Conservation (phyloP, 768 basidiomycete species). For the Tricholoma furcatifolium region DNA sequence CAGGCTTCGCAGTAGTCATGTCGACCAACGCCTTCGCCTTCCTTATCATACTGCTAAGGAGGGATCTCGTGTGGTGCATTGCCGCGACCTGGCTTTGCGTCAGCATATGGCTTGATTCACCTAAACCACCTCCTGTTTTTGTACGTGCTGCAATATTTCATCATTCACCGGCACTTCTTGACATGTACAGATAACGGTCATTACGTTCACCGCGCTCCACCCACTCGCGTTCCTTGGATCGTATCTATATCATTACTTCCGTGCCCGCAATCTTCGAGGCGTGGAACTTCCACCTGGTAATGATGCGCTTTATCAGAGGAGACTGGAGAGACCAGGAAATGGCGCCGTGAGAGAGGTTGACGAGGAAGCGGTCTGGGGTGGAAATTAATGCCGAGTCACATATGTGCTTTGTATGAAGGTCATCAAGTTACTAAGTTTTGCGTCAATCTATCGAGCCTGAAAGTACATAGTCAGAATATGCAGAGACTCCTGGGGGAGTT, state of each 20-base stretch:
- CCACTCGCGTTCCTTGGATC: slow-evolving; percentile 57
- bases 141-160: slow-evolving; percentile 37
- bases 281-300: slow-evolving; percentile 24
- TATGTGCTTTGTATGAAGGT: background rate
- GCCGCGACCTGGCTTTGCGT: slow-evolving; percentile 75
- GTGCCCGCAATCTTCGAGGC: slow-evolving; percentile 6
- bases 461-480: too few species aligned
- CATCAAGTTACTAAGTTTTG: background rate
- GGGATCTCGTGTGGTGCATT: slow-evolving; percentile 74
- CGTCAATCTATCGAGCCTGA: background rate
- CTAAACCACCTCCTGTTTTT: slow-evolving; percentile 64
- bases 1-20: slow-evolving; percentile 69
- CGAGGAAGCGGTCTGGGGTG: slow-evolving; percentile 18
- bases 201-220: slow-evolving; percentile 65
- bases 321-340: slow-evolving; percentile 1
- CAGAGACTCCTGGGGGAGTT: too few species aligned
- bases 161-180: background rate
- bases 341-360: slow-evolving; percentile 17
- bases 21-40: slow-evolving; percentile 61
- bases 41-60: slow-evolving; percentile 50
- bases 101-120: slow-evolving; percentile 57
- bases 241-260: slow-evolving; percentile 37
- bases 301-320: slow-evolving; percentile 11
- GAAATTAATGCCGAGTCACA: background rate
- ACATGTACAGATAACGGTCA: slow-evolving; percentile 47